Conservation (phyloP, 78 protist species). For the Polysphondylium violaceum region DNA sequence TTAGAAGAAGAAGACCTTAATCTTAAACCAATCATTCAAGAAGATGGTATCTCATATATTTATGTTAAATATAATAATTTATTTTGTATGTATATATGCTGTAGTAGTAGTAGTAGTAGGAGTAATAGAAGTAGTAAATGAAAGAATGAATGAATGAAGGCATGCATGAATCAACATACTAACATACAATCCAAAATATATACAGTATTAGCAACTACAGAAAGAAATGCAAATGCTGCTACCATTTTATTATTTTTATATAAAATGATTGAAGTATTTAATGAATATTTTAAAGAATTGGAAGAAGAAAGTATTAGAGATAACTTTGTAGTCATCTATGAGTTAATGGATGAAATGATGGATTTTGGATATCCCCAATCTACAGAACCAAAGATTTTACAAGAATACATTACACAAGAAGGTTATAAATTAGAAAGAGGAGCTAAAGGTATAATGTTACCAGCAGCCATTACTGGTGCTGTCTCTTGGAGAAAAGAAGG, state of each 20-base stretch:
- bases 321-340: constrained; percentile 98
- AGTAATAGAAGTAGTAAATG: not conserved
- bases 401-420: constrained; percentile 96
- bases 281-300: constrained; percentile 92
- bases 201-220: constrained; percentile 94
- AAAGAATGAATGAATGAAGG: not conserved
- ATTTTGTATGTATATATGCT: constrained; percentile 76
- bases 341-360: constrained; percentile 99
- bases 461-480: constrained; percentile 81
- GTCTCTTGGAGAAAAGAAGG: constrained; percentile 94
- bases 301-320: constrained; percentile 98
- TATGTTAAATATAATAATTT: constrained; percentile 94
- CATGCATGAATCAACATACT: no score
- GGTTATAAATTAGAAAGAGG: constrained; percentile 86
- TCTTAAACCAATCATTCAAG: constrained; percentile 91
- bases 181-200: not conserved
- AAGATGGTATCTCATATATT: constrained; percentile 91
- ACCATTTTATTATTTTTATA: constrained; percentile 92
- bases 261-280: constrained; percentile 90
- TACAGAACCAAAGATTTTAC: constrained; percentile 94
- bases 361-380: constrained; percentile 98
- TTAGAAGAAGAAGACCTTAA: constrained; percentile 90
- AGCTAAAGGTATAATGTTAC: constrained; percentile 44
- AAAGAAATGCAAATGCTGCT: constrained; percentile 94
- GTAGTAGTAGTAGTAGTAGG: not conserved